Evolutionary conservation across 2,329 filamentous ascomycete genomes (phyloP).

Genomic region (Talaromyces sp.): DNA sequence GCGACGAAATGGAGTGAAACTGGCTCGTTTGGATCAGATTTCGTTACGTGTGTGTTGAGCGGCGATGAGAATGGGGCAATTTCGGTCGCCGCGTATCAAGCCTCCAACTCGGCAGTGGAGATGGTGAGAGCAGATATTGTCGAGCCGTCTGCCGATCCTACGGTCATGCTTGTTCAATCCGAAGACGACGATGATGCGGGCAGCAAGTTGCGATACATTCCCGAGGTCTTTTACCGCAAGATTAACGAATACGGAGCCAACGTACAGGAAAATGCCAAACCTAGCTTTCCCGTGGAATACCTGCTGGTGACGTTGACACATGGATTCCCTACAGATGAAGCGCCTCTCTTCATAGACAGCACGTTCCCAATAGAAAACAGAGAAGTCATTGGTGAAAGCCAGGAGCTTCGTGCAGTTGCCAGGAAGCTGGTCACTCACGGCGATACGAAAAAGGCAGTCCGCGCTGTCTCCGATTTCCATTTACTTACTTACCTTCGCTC

Average conservation of each 20-base stretch:
- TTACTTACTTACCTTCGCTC: constrained; percentile 79
- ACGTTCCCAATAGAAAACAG: constrained; percentile 90
- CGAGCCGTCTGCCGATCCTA: constrained; percentile 88
- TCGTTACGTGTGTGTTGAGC: constrained; percentile 93
- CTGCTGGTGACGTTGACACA: constrained; percentile 93
- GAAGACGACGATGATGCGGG: constrained; percentile 72
- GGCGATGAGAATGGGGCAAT: constrained; percentile 87
- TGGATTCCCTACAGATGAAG: constrained; percentile 78
- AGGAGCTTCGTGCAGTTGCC: constrained; percentile 66
- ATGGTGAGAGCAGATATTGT: constrained; percentile 95
- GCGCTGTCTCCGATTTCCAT: constrained; percentile 86
- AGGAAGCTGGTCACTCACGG: constrained; percentile 63
- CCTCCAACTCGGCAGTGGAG: constrained; percentile 89
- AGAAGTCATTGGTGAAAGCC: constrained; percentile 75
- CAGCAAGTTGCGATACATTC: constrained; percentile 78
- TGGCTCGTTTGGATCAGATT: constrained; percentile 88
- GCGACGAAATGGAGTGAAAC: constrained; percentile 96
- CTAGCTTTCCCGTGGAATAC: constrained; percentile 93
- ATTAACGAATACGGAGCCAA: constrained; percentile 96
- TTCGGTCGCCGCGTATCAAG: constrained; percentile 84
- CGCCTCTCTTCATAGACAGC: constrained; percentile 64
- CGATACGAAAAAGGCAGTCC: constrained; percentile 55
- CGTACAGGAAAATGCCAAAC: constrained; percentile 95
- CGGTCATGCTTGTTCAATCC: constrained; percentile 87
- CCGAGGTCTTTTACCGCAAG: constrained; percentile 91